Percentiles rank a stretch among this genome's conserved stretches.
These are phyloP conservation scores for Aquilaria agallochum DNA, from an alignment of 441 rosid species.

Conservation along the genomic window DNA sequence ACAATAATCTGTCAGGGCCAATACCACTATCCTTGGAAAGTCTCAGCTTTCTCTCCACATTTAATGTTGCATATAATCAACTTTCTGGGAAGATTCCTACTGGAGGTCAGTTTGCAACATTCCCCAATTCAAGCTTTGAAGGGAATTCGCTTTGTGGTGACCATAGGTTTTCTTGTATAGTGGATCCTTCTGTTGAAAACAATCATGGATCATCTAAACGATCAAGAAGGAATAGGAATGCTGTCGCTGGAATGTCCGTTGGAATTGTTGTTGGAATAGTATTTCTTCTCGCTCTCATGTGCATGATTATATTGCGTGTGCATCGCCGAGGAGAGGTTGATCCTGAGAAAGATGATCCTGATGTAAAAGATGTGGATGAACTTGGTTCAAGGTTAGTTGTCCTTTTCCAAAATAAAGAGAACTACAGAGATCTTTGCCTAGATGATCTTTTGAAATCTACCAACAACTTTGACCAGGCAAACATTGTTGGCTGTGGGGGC, in stretches of 20 bases:
- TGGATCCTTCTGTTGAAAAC: background rate
- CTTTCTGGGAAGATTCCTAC: conserved; percentile 64
- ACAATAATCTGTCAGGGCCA: conserved; percentile 52
- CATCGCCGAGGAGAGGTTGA: conserved; percentile 59
- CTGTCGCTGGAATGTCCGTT: conserved; percentile 11
- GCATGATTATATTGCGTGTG: conserved; percentile 28
- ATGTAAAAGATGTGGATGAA: conserved; percentile 46
- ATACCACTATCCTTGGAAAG: conserved; percentile 50
- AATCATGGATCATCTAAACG: background rate
- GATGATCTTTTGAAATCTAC: conserved; percentile 67
- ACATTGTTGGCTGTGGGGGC: conserved; percentile 81
- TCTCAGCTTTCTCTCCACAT: conserved; percentile 66
- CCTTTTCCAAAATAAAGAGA: conserved; percentile 55
- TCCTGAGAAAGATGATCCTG: conserved; percentile 53
- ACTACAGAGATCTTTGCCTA: conserved; percentile 41
- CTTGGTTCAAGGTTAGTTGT: conserved; percentile 49
- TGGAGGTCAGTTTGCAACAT: conserved; percentile 68
- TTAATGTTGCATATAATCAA: conserved; percentile 60
- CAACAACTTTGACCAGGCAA: conserved; percentile 57
- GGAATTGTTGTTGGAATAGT: conserved; percentile 10
- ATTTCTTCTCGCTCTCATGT: conserved; percentile 8
- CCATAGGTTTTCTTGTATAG: conserved; percentile 33
- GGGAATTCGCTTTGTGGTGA: conserved; percentile 74
- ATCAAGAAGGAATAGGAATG: conserved; percentile 8
- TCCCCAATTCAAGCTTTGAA: conserved; percentile 82